Evolutionary conservation across 192 early-diverging fungal genomes (phyloP), one percentile per base, ranked within the genome.

Genomic region (Linnemannia elongata): DNA sequence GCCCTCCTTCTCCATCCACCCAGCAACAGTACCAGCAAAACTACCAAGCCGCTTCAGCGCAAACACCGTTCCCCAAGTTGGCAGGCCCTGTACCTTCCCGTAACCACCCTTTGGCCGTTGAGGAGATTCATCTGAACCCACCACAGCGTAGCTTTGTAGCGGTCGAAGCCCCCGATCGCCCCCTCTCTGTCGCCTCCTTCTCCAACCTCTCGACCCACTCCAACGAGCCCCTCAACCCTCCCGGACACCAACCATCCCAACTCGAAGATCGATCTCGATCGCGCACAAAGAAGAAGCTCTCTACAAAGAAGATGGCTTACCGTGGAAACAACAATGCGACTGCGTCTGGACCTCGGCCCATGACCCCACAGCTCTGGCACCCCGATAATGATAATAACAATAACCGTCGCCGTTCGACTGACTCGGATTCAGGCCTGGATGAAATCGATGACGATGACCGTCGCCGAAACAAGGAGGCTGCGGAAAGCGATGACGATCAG

Each of bases 361-460:
- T 87, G 24, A 78, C 85, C 5, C 85, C 85, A 33, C 79, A 87
- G 55, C 76, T 80, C 52, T 85, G 83, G 83, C 83, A 85, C 39
- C 83, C 83, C 38, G 83, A 80, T 36, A 80, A 76, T 30, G 33
- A 72, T 27, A 27, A 52, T 6, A 72, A 47, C 24, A 44, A 63
- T 63, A 57, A 47, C n/a, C 38, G 75, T 39, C 73, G 77, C 30
- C 20, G 33, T 6, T n/a, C 41, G 68, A 55, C 52, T 8, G 49
- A 72, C 7, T 49, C 22, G 4, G 60, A 69, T 15, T 42, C 70
- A 1, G 39, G 39, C 6, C 52, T 82, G 47, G 66, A 47, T 20
- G 74, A 66, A 33, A 82, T 76, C 33, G 74, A 82, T 47, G 18
- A 24, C 27, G 49, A 76, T n/a, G 69, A 82, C 72, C 42, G 72